A percentile compares a stretch with the other conserved stretches of the same genome.
Evolutionary conservation across 2,329 filamentous ascomycete genomes (phyloP).

Genomic region (Neofusicoccum umdonicola): DNA sequence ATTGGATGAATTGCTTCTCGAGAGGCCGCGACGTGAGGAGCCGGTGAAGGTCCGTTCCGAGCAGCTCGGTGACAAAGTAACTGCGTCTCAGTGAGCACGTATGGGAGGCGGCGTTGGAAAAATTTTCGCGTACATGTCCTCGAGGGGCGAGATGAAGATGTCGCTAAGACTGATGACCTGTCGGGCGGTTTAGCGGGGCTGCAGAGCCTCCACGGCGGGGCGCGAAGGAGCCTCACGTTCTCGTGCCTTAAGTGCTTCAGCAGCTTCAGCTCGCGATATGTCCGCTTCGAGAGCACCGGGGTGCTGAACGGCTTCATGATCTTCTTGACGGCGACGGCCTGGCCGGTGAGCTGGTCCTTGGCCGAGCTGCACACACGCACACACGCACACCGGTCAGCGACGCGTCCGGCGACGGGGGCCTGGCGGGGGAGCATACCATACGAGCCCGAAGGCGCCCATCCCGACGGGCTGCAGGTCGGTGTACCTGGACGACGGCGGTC

Average conservation of each 20-base stretch:
- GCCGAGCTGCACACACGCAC: conserved; percentile 63
- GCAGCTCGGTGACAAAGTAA: conserved; percentile 96
- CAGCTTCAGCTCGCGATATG: conserved; percentile 95
- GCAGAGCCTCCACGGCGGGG: conserved; percentile 3
- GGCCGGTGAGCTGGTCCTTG: conserved; percentile 93
- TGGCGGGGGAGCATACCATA: conserved; percentile 65
- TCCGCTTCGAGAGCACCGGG: conserved; percentile 95
- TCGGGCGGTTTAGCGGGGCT: conserved; percentile 1
- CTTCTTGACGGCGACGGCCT: conserved; percentile 98
- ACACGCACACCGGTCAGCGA: conserved; percentile 12
- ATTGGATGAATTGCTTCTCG: conserved; percentile 99
- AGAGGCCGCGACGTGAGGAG: conserved; percentile 91
- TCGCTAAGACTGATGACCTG: conserved; percentile 95
- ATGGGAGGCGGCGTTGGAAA: conserved; percentile 2
- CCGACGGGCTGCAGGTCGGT: conserved; percentile 97
- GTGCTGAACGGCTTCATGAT: conserved; percentile 99
- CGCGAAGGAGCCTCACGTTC: conserved; percentile 63
- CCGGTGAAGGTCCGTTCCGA: conserved; percentile 94
- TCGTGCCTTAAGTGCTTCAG: conserved; percentile 96
- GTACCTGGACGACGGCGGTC: conserved; percentile 60
- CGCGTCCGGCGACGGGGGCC: conserved; percentile 8
- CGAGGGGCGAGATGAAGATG: conserved; percentile 98
- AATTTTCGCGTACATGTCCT: conserved; percentile 76
- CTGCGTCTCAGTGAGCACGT: conserved; percentile 46
- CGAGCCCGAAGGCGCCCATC: conserved; percentile 97